These are phyloP conservation scores for Coelastrella sp. DNA, from an alignment of 139 green algal genomes.

Conservation along the genomic window DNA sequence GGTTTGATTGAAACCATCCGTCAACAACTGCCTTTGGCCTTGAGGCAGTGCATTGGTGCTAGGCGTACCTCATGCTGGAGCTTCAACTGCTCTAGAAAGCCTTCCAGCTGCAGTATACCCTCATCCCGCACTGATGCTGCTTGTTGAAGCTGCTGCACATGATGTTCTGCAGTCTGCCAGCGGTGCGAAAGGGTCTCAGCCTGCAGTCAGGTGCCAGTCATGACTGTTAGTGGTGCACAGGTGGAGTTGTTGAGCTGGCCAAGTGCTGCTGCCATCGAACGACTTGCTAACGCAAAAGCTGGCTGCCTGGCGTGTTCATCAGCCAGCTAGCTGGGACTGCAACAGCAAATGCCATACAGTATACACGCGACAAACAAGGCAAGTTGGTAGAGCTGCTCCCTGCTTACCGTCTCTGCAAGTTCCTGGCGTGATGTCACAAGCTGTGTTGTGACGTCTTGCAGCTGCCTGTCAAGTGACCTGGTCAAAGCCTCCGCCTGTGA, in stretches of 20 bases:
- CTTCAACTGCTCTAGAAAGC: background rate
- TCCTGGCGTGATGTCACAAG: background rate
- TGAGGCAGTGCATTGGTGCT: too few relatives aligned
- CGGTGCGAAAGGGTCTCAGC: background rate
- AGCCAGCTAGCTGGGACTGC: too few relatives aligned
- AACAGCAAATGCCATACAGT: background rate
- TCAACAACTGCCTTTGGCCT: too few relatives aligned
- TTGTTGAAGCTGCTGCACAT: background rate
- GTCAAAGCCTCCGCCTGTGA: background rate
- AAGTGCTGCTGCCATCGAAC: too few relatives aligned
- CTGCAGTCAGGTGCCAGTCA: background rate
- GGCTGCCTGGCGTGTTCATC: too few relatives aligned
- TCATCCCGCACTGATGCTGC: background rate
- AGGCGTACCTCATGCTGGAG: background rate
- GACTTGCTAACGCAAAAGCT: too few relatives aligned
- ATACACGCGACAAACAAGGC: background rate
- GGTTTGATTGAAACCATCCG: too few relatives aligned
- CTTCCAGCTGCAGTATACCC: background rate
- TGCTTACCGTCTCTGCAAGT: background rate
- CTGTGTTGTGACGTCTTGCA: slow-evolving; percentile 11
- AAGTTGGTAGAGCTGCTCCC: background rate
- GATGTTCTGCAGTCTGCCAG: background rate
- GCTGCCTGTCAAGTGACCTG: background rate
- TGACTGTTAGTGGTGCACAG: too few relatives aligned
- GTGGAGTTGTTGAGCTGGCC: too few relatives aligned